Percentiles rank a stretch among this genome's conserved stretches.
Evolutionary conservation across 2,329 filamentous ascomycete species (phyloP).

Genomic region (Microsporum audouinii): DNA sequence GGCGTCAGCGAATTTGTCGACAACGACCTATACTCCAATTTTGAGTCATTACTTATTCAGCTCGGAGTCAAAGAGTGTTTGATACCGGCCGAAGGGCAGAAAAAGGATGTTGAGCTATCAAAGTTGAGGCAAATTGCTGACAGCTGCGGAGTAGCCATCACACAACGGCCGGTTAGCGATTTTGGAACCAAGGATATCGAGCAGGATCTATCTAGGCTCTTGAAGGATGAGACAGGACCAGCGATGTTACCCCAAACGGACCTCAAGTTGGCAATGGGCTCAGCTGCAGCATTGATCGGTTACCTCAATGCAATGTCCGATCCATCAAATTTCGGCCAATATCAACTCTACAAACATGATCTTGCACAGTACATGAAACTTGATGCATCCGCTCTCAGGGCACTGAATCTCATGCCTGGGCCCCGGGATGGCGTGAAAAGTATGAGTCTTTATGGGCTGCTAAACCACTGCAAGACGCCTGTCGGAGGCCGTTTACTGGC

Average conservation of each 20-base stretch:
- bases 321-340: slow-evolving; percentile 90
- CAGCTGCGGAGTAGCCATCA: slow-evolving; percentile 80
- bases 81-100: slow-evolving; percentile 63
- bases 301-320: slow-evolving; percentile 87
- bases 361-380: slow-evolving; percentile 97
- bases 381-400: slow-evolving; percentile 85
- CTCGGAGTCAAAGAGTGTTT: slow-evolving; percentile 90
- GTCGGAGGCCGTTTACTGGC: slow-evolving; percentile 79
- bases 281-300: slow-evolving; percentile 84
- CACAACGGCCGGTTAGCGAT: slow-evolving; percentile 63
- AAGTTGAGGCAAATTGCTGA: slow-evolving; percentile 85
- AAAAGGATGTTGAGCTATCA: slow-evolving; percentile 76
- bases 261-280: slow-evolving; percentile 89
- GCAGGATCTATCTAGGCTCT: slow-evolving; percentile 74
- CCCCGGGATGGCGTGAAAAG: slow-evolving; percentile 89
- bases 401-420: slow-evolving; percentile 93
- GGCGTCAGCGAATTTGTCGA: slow-evolving; percentile 98
- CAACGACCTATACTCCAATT: slow-evolving; percentile 96
- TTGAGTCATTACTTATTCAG: slow-evolving; percentile 91
- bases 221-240: slow-evolving; percentile 74
- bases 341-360: slow-evolving; percentile 94
- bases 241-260: slow-evolving; percentile 78
- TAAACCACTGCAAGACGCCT: slow-evolving; percentile 97
- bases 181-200: slow-evolving; percentile 90
- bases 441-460: slow-evolving; percentile 87